A percentile compares a stretch with the other conserved stretches of the same genome.
Conservation (phyloP, 164 flowering plant genomes). For the Vitis vinifera region DNA sequence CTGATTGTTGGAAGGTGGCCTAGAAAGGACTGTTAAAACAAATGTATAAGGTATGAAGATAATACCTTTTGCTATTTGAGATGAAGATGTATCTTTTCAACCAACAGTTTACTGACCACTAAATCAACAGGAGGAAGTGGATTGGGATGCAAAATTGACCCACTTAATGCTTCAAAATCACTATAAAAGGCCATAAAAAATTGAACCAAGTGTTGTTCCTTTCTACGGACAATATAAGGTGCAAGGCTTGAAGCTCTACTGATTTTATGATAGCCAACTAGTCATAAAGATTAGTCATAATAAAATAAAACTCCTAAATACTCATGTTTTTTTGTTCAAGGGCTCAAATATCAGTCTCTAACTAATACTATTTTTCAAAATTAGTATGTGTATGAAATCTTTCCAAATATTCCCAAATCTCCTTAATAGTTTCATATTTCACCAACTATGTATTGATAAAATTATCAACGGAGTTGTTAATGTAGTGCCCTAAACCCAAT, state of each 20-base stretch:
- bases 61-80: neutral
- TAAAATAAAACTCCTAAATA: neutral
- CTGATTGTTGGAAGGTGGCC: too few relatives aligned
- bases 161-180: slow-evolving; percentile 4
- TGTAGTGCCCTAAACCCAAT: too few relatives aligned
- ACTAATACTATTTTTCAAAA: neutral
- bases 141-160: slow-evolving; percentile 11
- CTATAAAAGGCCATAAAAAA: slow-evolving; percentile 8
- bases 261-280: neutral
- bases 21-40: too few relatives aligned
- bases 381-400: too few relatives aligned
- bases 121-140: slow-evolving; percentile 10
- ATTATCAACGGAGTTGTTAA: too few relatives aligned
- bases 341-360: neutral
- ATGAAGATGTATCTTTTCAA: too few relatives aligned
- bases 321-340: too few relatives aligned
- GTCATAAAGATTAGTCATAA: neutral
- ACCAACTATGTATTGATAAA: too few relatives aligned
- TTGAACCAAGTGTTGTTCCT: slow-evolving; percentile 1
- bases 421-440: too few relatives aligned
- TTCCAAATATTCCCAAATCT: too few relatives aligned
- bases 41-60: neutral
- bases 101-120: slow-evolving; percentile 8
- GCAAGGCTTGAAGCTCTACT: neutral
- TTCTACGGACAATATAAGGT: neutral